Evolutionary conservation across 2,329 filamentous ascomycete species (phyloP).

Genomic region (Pyrenophora tritici-repentis): DNA sequence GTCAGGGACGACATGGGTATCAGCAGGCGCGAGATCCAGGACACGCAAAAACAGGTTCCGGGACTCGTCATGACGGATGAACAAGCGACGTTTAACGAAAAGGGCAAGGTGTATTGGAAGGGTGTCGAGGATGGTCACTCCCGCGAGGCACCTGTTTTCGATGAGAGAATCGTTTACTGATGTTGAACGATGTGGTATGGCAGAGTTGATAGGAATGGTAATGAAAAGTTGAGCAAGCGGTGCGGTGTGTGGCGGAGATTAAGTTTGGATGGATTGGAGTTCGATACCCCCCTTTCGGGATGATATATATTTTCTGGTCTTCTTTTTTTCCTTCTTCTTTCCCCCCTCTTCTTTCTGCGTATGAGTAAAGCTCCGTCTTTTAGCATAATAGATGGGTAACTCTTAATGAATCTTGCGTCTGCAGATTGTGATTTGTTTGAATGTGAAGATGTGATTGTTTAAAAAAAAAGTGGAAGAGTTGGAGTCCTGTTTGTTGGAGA

Average conservation of each 20-base stretch:
- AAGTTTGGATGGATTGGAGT: not conserved
- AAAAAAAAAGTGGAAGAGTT: too few species aligned
- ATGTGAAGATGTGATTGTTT: too few species aligned
- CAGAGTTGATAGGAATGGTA: not conserved
- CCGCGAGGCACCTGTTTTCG: slow-evolving; percentile 51
- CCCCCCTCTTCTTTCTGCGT: too few species aligned
- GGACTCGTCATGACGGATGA: slow-evolving; percentile 52
- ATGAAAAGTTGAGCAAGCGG: not conserved
- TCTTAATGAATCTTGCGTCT: too few species aligned
- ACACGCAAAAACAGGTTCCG: slow-evolving; percentile 47
- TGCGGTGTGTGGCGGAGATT: too few species aligned
- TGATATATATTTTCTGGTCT: not conserved
- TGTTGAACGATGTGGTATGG: not conserved
- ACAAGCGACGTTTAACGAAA: slow-evolving; percentile 51
- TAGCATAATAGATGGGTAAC: too few species aligned
- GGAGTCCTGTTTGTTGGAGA: too few species aligned
- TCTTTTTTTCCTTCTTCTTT: too few species aligned
- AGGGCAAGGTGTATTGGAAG: slow-evolving; percentile 52
- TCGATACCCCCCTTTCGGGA: not conserved
- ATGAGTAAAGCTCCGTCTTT: too few species aligned
- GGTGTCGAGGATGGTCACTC: slow-evolving; percentile 47
- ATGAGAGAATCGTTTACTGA: slow-evolving; percentile 46
- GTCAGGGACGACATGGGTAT: slow-evolving; percentile 52
- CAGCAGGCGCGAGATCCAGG: slow-evolving; percentile 49
- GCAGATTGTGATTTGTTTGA: too few species aligned